phyloP scores from a whole-genome alignment of 805 yeast species.

The Candida wancherniae region DNA sequence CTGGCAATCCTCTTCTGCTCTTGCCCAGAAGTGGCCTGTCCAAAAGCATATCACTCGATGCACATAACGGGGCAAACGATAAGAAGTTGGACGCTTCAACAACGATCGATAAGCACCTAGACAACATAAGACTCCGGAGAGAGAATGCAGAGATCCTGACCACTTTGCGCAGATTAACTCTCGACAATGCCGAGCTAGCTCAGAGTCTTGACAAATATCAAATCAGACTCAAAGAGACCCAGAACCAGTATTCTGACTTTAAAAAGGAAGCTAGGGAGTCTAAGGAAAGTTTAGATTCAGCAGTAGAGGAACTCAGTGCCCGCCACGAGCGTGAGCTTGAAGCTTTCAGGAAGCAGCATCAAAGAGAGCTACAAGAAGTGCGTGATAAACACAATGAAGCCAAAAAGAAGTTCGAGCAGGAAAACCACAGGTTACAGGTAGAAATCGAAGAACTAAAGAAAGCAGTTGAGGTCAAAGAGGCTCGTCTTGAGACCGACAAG shows the following conservation, averaged over 20 bases:
- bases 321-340: not conserved
- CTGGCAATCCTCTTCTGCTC: slow-evolving; percentile 23
- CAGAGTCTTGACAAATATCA: slow-evolving; percentile 3
- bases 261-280: slow-evolving; percentile 1
- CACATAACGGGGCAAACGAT: slow-evolving; percentile 1
- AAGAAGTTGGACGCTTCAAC: slow-evolving; percentile 31
- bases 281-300: too few species aligned
- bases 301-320: not conserved
- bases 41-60: slow-evolving; percentile 4
- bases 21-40: slow-evolving; percentile 10
- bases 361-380: not conserved
- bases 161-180: not conserved
- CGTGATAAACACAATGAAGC: not conserved
- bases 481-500: not conserved
- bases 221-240: slow-evolving; percentile 1
- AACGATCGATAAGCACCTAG: slow-evolving; percentile 40
- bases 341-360: not conserved
- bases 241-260: not conserved
- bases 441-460: too few species aligned
- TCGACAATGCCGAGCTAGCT: slow-evolving; percentile 2
- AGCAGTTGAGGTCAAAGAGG: not conserved
- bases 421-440: slow-evolving; percentile 1
- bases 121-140: slow-evolving; percentile 34
- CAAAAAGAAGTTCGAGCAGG: not conserved
- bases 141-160: slow-evolving; percentile 21